Percentiles rank a stretch among this genome's conserved stretches.
These are phyloP conservation scores for Venturia effusa DNA, from an alignment of 2,329 filamentous ascomycete species.

Conservation along the genomic window DNA sequence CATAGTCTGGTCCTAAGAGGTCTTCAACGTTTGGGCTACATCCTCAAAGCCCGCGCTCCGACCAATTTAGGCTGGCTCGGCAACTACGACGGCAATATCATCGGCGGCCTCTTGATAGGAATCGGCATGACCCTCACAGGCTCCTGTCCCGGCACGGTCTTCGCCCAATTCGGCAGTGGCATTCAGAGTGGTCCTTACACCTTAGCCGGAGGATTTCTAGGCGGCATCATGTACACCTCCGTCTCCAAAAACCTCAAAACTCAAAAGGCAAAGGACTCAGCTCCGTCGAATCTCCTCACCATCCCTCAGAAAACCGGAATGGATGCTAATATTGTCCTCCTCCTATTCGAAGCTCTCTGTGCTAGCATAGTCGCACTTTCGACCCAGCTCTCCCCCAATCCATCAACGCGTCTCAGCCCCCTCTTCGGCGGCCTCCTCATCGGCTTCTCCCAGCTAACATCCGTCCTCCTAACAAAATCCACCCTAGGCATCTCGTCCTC, in stretches of 20 bases:
- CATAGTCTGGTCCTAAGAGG: constrained; percentile 9
- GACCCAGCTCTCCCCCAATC: constrained; percentile 21
- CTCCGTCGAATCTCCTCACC: neutral
- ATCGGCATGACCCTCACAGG: constrained; percentile 56
- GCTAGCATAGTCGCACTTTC: constrained; percentile 31
- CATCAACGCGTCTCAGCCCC: constrained; percentile 32
- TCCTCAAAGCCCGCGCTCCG: constrained; percentile 37
- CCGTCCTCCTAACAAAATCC: constrained; percentile 40
- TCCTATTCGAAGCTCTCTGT: constrained; percentile 35
- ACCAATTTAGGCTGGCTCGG: constrained; percentile 44
- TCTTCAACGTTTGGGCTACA: constrained; percentile 17
- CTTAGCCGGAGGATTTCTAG: constrained; percentile 43
- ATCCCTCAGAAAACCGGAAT: constrained; percentile 29
- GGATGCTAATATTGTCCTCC: constrained; percentile 26
- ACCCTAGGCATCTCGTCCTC: constrained; percentile 51
- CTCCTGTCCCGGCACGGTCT: constrained; percentile 54
- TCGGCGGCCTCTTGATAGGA: constrained; percentile 52
- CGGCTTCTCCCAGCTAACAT: constrained; percentile 46
- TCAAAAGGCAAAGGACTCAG: neutral
- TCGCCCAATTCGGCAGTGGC: constrained; percentile 48
- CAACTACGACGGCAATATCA: constrained; percentile 51
- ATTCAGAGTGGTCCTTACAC: constrained; percentile 42
- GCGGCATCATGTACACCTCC: constrained; percentile 33
- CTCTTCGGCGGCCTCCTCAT: constrained; percentile 49
- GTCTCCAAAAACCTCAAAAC: constrained; percentile 4